These are phyloP conservation scores for Chloropicon primus DNA, from an alignment of 139 green algal genomes.

Conservation along the genomic window DNA sequence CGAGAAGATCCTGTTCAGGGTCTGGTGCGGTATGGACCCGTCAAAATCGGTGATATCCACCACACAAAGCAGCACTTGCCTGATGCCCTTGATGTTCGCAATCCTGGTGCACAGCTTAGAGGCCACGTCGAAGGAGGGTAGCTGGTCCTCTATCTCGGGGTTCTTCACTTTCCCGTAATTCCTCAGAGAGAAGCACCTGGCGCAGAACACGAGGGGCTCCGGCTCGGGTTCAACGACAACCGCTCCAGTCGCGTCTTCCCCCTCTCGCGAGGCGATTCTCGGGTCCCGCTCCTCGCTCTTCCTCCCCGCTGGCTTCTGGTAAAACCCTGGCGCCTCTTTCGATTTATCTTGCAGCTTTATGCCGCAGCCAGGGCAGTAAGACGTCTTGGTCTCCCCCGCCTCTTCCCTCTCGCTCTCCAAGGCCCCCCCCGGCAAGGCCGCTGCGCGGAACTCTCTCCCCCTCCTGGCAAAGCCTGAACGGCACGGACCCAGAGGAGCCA, in stretches of 20 bases:
- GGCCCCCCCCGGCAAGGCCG: no score
- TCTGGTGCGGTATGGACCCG: conserved; percentile 67
- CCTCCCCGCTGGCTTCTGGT: background rate
- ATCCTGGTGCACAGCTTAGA: background rate
- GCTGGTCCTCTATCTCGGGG: background rate
- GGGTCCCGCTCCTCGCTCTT: no score
- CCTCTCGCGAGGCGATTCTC: background rate
- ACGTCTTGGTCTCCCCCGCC: no score
- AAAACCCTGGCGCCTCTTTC: background rate
- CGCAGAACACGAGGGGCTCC: background rate
- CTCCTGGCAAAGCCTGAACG: no score
- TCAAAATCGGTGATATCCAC: conserved; percentile 90
- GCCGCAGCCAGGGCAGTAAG: background rate
- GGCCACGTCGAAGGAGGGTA: background rate
- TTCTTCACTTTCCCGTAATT: background rate
- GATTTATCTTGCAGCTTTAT: background rate
- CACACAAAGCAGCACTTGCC: conserved; percentile 71
- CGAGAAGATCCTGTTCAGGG: background rate
- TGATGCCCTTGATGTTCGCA: background rate
- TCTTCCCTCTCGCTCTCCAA: no score
- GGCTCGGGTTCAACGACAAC: background rate
- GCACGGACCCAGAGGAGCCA: no score
- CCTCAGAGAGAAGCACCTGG: background rate
- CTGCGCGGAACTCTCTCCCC: no score
- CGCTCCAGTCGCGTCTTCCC: background rate